phyloP scores from a whole-genome alignment of 2,329 filamentous ascomycete species.

The Arthroderma uncinatum region DNA sequence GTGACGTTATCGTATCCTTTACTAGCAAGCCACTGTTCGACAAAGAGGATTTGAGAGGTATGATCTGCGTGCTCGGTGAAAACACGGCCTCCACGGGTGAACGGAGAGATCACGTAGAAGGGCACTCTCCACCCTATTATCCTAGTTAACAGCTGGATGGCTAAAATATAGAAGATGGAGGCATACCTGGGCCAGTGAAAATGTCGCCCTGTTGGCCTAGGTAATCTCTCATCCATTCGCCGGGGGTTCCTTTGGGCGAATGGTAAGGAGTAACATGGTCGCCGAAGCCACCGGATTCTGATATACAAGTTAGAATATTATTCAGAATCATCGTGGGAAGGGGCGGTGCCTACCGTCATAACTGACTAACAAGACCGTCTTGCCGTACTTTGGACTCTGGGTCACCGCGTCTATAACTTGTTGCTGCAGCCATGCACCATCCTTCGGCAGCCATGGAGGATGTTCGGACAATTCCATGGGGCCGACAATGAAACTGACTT shows the following conservation, averaged over 20 bases:
- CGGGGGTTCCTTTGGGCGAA: slow-evolving; percentile 39
- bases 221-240: slow-evolving; percentile 44
- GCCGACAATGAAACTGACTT: slow-evolving; percentile 42
- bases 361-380: slow-evolving; percentile 41
- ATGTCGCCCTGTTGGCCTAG: slow-evolving; percentile 34
- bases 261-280: slow-evolving; percentile 46
- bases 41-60: slow-evolving; percentile 45
- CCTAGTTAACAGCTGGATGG: neutral
- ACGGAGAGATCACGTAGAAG: slow-evolving; percentile 47
- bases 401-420: slow-evolving; percentile 43
- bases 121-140: slow-evolving; percentile 39
- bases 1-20: slow-evolving; percentile 33
- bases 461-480: slow-evolving; percentile 45
- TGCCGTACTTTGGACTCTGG: slow-evolving; percentile 39
- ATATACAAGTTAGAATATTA: neutral
- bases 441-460: slow-evolving; percentile 42
- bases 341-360: slow-evolving; percentile 34
- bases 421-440: slow-evolving; percentile 46
- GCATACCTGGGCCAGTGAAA: slow-evolving; percentile 32
- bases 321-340: neutral
- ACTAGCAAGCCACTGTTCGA: slow-evolving; percentile 41
- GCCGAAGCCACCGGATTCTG: slow-evolving; percentile 45
- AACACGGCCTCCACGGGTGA: slow-evolving; percentile 44
- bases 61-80: slow-evolving; percentile 47
- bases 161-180: neutral